phyloP scores from a whole-genome alignment of 129 eudicot genomes.

The Oenanthe sinensis region DNA sequence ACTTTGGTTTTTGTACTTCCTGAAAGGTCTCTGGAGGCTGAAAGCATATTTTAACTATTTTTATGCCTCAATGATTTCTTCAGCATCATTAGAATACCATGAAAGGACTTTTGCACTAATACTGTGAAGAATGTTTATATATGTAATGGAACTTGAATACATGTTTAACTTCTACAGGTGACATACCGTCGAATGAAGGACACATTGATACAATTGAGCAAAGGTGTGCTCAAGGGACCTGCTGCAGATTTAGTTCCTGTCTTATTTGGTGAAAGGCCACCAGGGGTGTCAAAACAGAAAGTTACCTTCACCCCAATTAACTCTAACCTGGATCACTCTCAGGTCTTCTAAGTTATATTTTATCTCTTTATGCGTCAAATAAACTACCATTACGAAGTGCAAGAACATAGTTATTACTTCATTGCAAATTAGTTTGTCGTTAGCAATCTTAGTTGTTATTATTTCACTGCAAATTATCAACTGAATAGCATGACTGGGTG shows the following conservation, averaged over 20 bases:
- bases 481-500: background rate
- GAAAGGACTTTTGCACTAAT: background rate
- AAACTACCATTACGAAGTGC: background rate
- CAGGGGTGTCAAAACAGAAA: slow-evolving; percentile 61
- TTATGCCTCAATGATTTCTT: background rate
- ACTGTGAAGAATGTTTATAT: background rate
- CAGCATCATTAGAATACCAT: background rate
- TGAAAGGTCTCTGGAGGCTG: background rate
- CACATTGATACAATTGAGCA: slow-evolving; percentile 78
- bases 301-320: slow-evolving; percentile 63
- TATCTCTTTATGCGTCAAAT: background rate
- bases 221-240: slow-evolving; percentile 81
- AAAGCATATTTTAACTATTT: background rate
- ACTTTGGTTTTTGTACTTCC: background rate
- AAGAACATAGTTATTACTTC: too few species aligned
- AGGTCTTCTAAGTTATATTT: slow-evolving; percentile 35
- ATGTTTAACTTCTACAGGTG: slow-evolving; percentile 40
- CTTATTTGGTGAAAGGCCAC: slow-evolving; percentile 79
- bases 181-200: slow-evolving; percentile 97
- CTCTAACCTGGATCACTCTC: slow-evolving; percentile 85
- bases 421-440: background rate
- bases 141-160: slow-evolving; percentile 1
- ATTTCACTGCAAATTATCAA: background rate
- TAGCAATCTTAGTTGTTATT: background rate
- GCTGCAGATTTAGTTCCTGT: slow-evolving; percentile 92